These are phyloP conservation scores for Ophiostoma australiae DNA, from an alignment of 2,329 filamentous ascomycete genomes.

Conservation along the genomic window DNA sequence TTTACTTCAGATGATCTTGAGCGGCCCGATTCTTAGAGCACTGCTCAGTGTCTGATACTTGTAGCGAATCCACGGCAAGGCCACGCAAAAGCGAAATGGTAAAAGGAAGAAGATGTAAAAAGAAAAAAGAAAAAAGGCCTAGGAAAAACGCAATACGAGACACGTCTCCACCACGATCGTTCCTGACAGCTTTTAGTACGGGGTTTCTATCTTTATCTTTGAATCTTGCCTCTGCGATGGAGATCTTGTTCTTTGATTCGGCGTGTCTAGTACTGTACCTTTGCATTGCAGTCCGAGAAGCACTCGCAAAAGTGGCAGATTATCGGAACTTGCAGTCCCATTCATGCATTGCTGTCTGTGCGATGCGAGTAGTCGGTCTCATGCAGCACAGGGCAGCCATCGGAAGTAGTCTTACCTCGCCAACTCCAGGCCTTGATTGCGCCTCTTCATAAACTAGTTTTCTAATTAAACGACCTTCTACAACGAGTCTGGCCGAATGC, in stretches of 20 bases:
- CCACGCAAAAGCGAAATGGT: background rate
- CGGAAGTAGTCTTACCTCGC: too few species aligned
- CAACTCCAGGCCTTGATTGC: too few species aligned
- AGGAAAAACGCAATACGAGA: background rate
- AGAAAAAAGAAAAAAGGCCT: too few species aligned
- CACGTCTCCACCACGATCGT: background rate
- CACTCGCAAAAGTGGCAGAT: background rate
- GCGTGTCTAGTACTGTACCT: background rate
- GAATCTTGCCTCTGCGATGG: background rate
- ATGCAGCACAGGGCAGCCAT: background rate
- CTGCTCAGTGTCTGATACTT: too few species aligned
- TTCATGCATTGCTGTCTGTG: background rate
- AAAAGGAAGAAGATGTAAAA: background rate
- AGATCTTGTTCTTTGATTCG: background rate
- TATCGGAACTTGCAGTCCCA: background rate
- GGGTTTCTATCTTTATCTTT: background rate
- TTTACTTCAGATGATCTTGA: too few species aligned
- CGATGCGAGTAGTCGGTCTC: background rate
- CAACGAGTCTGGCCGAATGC: constrained; percentile 1
- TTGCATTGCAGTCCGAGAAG: background rate
- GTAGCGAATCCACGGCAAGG: background rate
- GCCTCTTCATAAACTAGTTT: background rate
- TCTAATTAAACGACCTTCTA: background rate
- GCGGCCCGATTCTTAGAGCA: too few species aligned
- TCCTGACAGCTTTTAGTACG: background rate